phyloP scores from a whole-genome alignment of 2,329 filamentous ascomycete species.

The Scleromitrula shiraiana region DNA sequence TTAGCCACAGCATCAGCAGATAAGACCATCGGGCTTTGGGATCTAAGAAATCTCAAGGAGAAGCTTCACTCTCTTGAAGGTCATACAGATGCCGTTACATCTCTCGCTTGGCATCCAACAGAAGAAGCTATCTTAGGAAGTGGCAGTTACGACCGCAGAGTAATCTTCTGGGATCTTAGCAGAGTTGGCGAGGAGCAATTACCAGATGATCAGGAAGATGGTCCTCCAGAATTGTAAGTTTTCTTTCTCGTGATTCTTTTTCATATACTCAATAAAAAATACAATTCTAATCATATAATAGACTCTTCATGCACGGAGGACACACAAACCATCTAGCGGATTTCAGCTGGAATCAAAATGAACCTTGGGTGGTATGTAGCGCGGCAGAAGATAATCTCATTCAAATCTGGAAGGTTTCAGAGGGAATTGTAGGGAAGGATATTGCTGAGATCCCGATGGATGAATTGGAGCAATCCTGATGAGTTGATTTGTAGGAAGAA shows the following conservation, averaged over 20 bases:
- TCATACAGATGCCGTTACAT: conserved; percentile 84
- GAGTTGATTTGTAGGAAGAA: no score
- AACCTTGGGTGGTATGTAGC: conserved; percentile 93
- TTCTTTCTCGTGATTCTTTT: background rate
- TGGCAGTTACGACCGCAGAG: conserved; percentile 83
- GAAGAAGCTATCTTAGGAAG: conserved; percentile 85
- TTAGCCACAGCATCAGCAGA: conserved; percentile 91
- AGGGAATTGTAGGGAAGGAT: conserved; percentile 73
- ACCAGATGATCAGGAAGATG: conserved; percentile 90
- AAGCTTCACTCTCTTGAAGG: conserved; percentile 87
- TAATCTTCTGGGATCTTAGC: conserved; percentile 95
- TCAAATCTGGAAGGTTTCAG: conserved; percentile 86
- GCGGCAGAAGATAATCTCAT: conserved; percentile 95
- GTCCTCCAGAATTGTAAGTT: conserved; percentile 83
- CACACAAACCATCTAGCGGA: conserved; percentile 96
- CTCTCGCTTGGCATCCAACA: conserved; percentile 87
- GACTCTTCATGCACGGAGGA: conserved; percentile 96
- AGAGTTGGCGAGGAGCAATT: conserved; percentile 89
- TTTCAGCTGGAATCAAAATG: conserved; percentile 96
- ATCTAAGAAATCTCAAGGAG: conserved; percentile 80
- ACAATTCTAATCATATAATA: conserved; percentile 30
- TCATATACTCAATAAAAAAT: background rate
- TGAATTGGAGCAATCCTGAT: conserved; percentile 62
- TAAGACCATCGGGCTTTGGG: conserved; percentile 92
- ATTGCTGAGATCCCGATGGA: conserved; percentile 67